phyloP scores from a whole-genome alignment of 2,329 filamentous ascomycete species.

The Aspergillus intermedius region DNA sequence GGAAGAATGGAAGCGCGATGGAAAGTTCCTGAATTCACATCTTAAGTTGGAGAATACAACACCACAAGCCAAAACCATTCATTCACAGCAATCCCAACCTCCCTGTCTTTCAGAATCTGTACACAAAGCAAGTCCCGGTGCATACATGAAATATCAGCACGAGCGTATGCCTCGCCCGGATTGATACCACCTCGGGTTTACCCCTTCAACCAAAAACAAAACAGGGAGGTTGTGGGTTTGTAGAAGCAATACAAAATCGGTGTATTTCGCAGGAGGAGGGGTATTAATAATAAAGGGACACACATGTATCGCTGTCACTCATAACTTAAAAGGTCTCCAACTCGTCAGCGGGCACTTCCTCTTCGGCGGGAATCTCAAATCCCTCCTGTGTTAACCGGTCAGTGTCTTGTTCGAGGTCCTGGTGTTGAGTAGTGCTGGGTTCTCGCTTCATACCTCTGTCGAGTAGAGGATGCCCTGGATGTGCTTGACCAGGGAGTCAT shows the following conservation, averaged over 20 bases:
- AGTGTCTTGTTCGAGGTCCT: constrained; percentile 2
- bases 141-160: too few species aligned
- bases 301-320: constrained; percentile 4
- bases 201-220: too few species aligned
- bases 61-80: too few species aligned
- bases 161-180: too few species aligned
- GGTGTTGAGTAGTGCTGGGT: neutral
- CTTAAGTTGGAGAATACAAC: too few species aligned
- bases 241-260: constrained; percentile 3
- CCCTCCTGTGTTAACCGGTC: constrained; percentile 19
- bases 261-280: constrained; percentile 9
- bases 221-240: neutral
- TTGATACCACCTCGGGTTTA: too few species aligned
- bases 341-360: constrained; percentile 20
- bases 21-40: too few species aligned
- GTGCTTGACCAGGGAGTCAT: constrained; percentile 84
- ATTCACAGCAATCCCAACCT: too few species aligned
- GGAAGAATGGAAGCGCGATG: too few species aligned
- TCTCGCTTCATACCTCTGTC: constrained; percentile 59
- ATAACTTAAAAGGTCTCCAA: constrained; percentile 25
- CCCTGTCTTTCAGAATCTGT: too few species aligned
- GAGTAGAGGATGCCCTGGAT: constrained; percentile 97
- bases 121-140: too few species aligned
- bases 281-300: constrained; percentile 20
- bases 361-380: constrained; percentile 27